These are phyloP conservation scores for Diplogelasinospora grovesii DNA, from an alignment of 495 filamentous ascomycete species.

Conservation along the genomic window DNA sequence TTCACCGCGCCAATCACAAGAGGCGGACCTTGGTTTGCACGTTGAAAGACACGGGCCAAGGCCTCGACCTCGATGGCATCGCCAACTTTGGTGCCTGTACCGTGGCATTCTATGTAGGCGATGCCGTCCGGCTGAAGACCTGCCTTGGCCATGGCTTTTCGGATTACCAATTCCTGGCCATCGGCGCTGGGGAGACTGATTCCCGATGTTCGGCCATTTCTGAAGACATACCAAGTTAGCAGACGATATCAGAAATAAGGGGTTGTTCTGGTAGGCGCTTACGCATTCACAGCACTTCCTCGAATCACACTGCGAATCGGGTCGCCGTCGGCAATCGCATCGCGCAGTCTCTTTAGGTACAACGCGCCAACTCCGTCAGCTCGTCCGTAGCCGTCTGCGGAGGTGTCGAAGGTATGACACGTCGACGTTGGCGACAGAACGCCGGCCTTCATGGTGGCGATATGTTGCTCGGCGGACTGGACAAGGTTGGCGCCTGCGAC, in stretches of 20 bases:
- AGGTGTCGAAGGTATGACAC: constrained; percentile 51
- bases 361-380: constrained; percentile 47
- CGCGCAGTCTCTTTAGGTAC: constrained; percentile 23
- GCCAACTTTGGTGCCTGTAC: constrained; percentile 28
- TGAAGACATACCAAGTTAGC: too few relatives aligned
- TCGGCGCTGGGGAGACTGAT: constrained; percentile 46
- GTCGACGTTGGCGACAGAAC: constrained; percentile 31
- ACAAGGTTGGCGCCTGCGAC: constrained; percentile 49
- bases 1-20: constrained; percentile 33
- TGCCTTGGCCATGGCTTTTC: constrained; percentile 37
- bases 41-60: too few relatives aligned
- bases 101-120: constrained; percentile 32
- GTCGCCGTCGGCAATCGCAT: constrained; percentile 43
- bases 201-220: constrained; percentile 37
- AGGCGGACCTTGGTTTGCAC: neutral
- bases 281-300: constrained; percentile 45
- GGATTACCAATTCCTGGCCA: constrained; percentile 47
- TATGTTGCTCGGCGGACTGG: constrained; percentile 32
- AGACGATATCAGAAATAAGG: too few relatives aligned
- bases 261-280: too few relatives aligned
- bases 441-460: constrained; percentile 21
- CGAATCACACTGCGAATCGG: constrained; percentile 55
- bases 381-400: constrained; percentile 55
- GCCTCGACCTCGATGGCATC: constrained; percentile 33
- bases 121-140: constrained; percentile 37